Base-by-base conservation (phyloP, 164 flowering plant genomes). In the Saururus chinensis region DNA sequence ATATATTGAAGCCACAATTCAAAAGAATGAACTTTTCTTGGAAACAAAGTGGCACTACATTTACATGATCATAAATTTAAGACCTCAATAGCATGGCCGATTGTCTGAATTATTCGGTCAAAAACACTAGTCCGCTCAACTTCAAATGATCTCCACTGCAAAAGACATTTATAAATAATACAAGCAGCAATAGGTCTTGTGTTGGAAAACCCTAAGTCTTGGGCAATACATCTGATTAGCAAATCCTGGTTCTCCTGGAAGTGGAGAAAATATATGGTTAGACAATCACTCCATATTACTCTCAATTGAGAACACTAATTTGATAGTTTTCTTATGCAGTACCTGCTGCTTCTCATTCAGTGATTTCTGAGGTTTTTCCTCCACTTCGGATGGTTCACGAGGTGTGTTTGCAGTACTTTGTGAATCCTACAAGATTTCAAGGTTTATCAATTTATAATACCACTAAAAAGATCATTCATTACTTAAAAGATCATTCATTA, bases 101-200 rank as follows among this genome's bases (percentile, higher is more conserved):
- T 86, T 54, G 92, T 91, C 67, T 89, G 96, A 71, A 95, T 95
- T 42, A 95, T 87, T 37, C 96, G 78, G 76, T 95, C 98, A 76
- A 95, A 95, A 23, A 95, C 86, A 69, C 92, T 89, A 22, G 99
- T 95, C 16, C 97, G 73, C 68, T 95, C 99, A 61, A 89, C 98
- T 79, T 95, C 99, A 79, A 95, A 95, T 30, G 97, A 95, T 76
- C 98, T 77, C 99, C 99, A 95, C 16, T 91, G 99, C 59, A 95
- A 72, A 66, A 95, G 96, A 78, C 96, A 95, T 72, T 95, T 95
- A 74, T 89, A 95, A 51, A 89, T 91, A 55, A 89, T 81, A 67
- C 99, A 95, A 41, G 99, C 99, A 68, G 98, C 96, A 62, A 89
- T 77, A 0, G 99, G 99, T 72, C 92, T 83, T 74, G 75, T 84